Base-by-base conservation (phyloP, 768 basidiomycete genomes). In the Tulasnella sp. region DNA sequence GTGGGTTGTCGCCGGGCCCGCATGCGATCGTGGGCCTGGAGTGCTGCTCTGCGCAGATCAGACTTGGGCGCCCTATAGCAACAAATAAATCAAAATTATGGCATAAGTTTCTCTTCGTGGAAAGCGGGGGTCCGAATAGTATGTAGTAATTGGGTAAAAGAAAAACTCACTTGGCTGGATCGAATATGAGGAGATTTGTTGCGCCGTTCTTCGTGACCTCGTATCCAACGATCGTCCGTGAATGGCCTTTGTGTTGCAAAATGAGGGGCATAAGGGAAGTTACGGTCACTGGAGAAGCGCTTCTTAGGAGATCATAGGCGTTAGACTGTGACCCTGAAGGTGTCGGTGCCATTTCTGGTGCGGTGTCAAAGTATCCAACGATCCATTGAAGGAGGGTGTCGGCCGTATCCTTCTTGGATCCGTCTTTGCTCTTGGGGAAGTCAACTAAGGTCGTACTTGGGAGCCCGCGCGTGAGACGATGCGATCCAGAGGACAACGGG, bases 201-300 rank as follows among this genome's bases (percentile, higher is more conserved):
- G 72, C 69, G 5, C 81, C 83, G 15, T 73, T 73, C 64, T 76
- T 79, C 54, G 73, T 74, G 41, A 83, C 70, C 69, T 93, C 89
- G 64, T 85, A 92, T 1, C 92, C 92, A 2, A 96, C 76, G 11
- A 96, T 81, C 3, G 85, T 84, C 24, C 86, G 72, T n/a, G 92
- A 96, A 71, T 96, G 92, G 0, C 90, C 89, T 5, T 76, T 68
- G 66, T 88, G 82, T 73, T 74, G 73, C 51, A 94, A 73, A 44
- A 94, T 83, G 29, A 96, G 66, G 8, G 92, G 92, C 79, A 90
- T 83, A 64, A 78, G 81, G 21, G 79, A 70, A 0, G 86, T 84
- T 25, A 74, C 68, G 9, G 74, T 64, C 7, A 92, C 75, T 3
- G 21, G 54, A 2, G 82, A 75, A 0, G 75, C 75, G 0, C 69